These are phyloP conservation scores for Miscanthus lutarioriparius DNA, from an alignment of 176 grass and related monocot species.

Conservation along the genomic window DNA sequence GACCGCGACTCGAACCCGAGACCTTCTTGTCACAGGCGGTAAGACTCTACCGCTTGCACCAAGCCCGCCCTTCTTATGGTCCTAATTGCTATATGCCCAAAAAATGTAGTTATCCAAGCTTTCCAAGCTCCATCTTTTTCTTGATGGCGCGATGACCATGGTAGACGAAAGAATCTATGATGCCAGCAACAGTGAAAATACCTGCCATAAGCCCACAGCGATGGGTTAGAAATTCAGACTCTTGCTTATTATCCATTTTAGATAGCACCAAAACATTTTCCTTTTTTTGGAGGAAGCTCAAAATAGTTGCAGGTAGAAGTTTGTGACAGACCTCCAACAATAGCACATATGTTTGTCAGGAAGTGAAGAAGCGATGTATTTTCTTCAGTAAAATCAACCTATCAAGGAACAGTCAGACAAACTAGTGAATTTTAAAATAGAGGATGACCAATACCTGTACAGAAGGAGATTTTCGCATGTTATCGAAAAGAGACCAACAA, in stretches of 20 bases:
- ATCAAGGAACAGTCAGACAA: constrained; percentile 25
- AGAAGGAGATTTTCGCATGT: constrained; percentile 7
- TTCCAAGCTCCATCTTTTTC: constrained; percentile 97
- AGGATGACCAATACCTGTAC: not conserved
- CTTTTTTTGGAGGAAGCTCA: not conserved
- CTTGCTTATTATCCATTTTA: not conserved
- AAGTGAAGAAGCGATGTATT: constrained; percentile 93
- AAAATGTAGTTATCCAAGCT: constrained; percentile 43
- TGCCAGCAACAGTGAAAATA: constrained; percentile 87
- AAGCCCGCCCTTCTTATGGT: too few species aligned
- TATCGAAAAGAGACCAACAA: constrained; percentile 11
- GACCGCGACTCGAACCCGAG: too few species aligned
- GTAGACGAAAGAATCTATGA: constrained; percentile 92
- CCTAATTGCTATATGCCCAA: constrained; percentile 16
- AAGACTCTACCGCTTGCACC: too few species aligned
- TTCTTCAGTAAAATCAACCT: constrained; percentile 97
- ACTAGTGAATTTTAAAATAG: not conserved
- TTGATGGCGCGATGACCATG: constrained; percentile 92
- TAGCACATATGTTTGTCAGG: constrained; percentile 92
- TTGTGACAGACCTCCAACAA: constrained; percentile 75
- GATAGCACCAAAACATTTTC: not conserved
- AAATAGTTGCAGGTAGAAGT: not conserved
- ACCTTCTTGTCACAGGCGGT: too few species aligned
- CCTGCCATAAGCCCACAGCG: constrained; percentile 32
- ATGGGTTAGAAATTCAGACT: not conserved